Base-by-base conservation (phyloP, 1,284 basidiomycete species). In the Heterobasidion annosum region DNA sequence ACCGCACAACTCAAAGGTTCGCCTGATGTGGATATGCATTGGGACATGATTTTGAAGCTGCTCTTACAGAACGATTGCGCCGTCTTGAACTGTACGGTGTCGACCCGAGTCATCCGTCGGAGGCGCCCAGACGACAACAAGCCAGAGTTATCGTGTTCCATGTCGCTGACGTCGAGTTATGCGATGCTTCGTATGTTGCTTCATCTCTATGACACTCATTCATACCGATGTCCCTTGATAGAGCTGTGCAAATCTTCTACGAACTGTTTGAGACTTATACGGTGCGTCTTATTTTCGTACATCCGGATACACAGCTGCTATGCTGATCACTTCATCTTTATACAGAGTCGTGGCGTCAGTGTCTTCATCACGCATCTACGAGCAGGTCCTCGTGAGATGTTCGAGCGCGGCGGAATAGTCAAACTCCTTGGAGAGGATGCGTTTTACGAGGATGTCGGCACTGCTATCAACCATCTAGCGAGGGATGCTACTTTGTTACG, bases 131-230 rank as follows among this genome's bases (percentile, higher is more conserved):
- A 16, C 74, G 93, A 58, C 81, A 82, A 57, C 79, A 87, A 55
- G 88, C 93, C 3, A 82, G 80, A 37, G 81, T 85, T 0, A 70
- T 97, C 34, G 88, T 96, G 13, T 91, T 96, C 70, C 93, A 97
- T 64, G 79, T 95, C 74, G 84, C 87, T 9, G 94, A 92, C 68
- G 85, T 93, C 3, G 91, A 93, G 57, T 78, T 73, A 18, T 85
- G 87, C 58, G 92, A 94, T 66, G 91, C 92, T 9, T 92, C 89
- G 87, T 92, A 64, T 67, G 87, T 76, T 54, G 12, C 35, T 18
- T 40, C 19, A 15, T 37, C 16, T 25, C 32, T 19, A 13, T 50
- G 1, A 32, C 37, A 35, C 51, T 18, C 19, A 9, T 12, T 53
- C 34, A 16, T 15, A 50, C 9, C 34, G 25, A 25, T 25, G 25